Percentiles rank a stretch among this genome's conserved stretches.
These are phyloP conservation scores for Auxenochlorella pyrenoidosa DNA, from an alignment of 139 green algal species.

Conservation along the genomic window DNA sequence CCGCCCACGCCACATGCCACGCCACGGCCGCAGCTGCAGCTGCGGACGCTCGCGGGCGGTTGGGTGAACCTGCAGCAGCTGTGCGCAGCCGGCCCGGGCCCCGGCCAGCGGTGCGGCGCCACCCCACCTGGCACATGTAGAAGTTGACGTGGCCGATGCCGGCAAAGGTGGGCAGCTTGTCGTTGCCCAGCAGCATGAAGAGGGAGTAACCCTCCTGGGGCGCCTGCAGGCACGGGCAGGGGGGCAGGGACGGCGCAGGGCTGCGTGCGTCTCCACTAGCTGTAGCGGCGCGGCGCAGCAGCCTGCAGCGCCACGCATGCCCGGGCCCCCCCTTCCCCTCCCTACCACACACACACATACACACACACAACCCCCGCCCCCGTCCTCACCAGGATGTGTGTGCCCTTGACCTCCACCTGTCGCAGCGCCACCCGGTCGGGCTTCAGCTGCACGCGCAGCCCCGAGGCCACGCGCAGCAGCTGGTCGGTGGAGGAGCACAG, in stretches of 20 bases:
- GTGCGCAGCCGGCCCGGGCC: not conserved
- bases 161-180: conserved; percentile 31
- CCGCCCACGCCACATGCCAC: too few relatives aligned
- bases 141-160: conserved; percentile 38
- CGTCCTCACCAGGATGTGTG: not conserved
- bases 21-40: too few relatives aligned
- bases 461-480: conserved; percentile 11
- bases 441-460: conserved; percentile 23
- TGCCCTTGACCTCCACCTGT: not conserved
- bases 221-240: not conserved
- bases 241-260: too few relatives aligned
- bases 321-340: too few relatives aligned
- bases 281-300: too few relatives aligned
- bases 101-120: not conserved
- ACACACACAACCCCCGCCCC: not conserved
- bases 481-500: conserved; percentile 20
- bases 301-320: not conserved
- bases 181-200: conserved; percentile 39
- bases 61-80: too few relatives aligned
- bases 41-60: too few relatives aligned
- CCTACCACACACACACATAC: not conserved
- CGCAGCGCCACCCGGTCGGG: not conserved
- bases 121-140: conserved; percentile 30
- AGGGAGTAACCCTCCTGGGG: conserved; percentile 18
- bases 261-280: too few relatives aligned